Conservation (phyloP, 2,329 filamentous ascomycete genomes). For the Sporothrix mexicana region DNA sequence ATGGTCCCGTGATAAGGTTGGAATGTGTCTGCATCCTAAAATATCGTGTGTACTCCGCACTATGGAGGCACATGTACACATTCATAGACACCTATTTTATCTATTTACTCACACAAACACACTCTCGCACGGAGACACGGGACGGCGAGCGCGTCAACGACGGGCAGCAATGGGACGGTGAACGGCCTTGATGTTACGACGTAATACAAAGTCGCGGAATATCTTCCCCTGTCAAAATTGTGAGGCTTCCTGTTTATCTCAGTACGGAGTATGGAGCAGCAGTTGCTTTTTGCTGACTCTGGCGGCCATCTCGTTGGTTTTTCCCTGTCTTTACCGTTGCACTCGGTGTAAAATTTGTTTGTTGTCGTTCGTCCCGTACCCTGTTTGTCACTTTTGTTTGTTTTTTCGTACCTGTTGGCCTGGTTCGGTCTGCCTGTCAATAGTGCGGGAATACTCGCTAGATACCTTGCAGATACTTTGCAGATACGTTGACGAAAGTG, state of each 20-base stretch:
- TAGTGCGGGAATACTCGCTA: no score
- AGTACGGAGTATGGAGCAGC: conserved; percentile 8
- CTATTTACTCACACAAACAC: background rate
- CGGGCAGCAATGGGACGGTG: conserved; percentile 21
- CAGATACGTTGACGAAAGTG: conserved; percentile 24
- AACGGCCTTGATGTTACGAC: conserved; percentile 6
- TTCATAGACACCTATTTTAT: no score
- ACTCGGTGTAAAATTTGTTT: conserved; percentile 2
- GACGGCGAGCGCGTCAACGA: conserved; percentile 25
- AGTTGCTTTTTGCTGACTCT: background rate
- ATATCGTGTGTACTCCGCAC: background rate
- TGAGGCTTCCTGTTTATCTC: background rate
- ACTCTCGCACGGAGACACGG: conserved; percentile 18
- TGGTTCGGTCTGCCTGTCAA: no score
- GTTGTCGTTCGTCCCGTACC: background rate
- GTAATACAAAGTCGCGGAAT: background rate
- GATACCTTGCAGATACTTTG: background rate
- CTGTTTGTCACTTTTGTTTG: background rate
- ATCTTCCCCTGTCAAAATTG: background rate
- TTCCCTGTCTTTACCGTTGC: background rate
- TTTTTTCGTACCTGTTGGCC: no score
- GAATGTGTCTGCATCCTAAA: conserved; percentile 9
- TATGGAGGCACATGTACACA: no score
- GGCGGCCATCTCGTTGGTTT: background rate
- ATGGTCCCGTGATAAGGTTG: conserved; percentile 8